Percentiles rank a stretch among this genome's conserved stretches.
These are phyloP conservation scores for Neurospora crassa DNA, from an alignment of 2,329 filamentous ascomycete species.

Conservation along the genomic window DNA sequence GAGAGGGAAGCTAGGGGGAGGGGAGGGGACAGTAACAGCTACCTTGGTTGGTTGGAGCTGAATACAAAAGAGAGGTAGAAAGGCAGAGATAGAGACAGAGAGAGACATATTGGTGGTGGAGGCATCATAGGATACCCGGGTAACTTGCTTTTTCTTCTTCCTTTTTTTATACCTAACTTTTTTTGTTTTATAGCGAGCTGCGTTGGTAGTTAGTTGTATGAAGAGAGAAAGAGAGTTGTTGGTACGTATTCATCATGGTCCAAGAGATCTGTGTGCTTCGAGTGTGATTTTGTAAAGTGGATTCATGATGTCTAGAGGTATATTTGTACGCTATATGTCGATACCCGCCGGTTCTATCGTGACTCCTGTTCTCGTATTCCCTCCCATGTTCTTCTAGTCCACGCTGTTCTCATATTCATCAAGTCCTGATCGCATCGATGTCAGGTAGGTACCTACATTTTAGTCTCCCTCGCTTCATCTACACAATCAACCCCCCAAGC, in stretches of 20 bases:
- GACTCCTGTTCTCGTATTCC: background rate
- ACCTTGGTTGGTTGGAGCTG: too few relatives aligned
- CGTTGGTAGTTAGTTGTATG: background rate
- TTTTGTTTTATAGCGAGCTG: background rate
- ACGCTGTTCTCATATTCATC: too few relatives aligned
- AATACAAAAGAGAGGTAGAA: background rate
- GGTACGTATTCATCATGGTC: background rate
- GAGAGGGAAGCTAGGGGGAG: background rate
- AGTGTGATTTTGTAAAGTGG: background rate
- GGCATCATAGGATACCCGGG: background rate
- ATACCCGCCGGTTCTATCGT: background rate
- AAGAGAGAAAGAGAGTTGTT: background rate
- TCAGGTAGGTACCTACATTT: too few relatives aligned
- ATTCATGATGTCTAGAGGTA: background rate
- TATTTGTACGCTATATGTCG: background rate
- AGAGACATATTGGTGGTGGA: background rate
- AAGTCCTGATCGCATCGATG: background rate
- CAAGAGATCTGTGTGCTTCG: background rate
- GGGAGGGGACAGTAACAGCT: too few relatives aligned
- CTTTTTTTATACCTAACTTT: background rate
- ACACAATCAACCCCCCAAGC: too few relatives aligned
- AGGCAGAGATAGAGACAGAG: background rate
- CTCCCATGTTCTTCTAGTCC: background rate
- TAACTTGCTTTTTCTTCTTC: background rate
- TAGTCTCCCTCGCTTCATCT: too few relatives aligned